Evolutionary conservation across 805 yeast species (phyloP).

Genomic region (Yarrowia bubula): DNA sequence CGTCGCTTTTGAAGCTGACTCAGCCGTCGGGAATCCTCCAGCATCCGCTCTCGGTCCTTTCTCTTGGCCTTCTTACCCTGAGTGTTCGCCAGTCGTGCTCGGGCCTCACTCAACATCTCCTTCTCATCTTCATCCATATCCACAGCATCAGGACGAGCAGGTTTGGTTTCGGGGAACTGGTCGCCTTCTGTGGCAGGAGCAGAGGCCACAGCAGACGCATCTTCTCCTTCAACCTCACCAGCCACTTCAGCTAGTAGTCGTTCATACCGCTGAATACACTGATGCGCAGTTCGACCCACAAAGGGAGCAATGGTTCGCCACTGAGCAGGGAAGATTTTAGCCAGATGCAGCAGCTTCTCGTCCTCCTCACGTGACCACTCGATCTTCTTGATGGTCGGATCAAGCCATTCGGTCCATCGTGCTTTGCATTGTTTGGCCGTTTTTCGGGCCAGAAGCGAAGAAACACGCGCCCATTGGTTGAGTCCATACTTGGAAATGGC

Average conservation of each 20-base stretch:
- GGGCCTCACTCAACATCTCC: constrained; percentile 93
- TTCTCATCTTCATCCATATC: constrained; percentile 82
- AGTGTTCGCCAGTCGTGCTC: constrained; percentile 85
- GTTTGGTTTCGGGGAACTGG: constrained; percentile 69
- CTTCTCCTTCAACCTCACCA: constrained; percentile 37
- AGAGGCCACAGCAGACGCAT: constrained; percentile 41
- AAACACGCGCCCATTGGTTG: constrained; percentile 91
- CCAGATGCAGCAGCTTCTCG: constrained; percentile 61
- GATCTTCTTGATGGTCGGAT: constrained; percentile 62
- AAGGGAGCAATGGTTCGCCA: constrained; percentile 89
- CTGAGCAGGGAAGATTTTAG: constrained; percentile 78
- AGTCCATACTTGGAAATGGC: constrained; percentile 92
- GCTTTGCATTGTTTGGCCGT: constrained; percentile 90
- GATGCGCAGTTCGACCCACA: constrained; percentile 80
- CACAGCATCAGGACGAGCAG: constrained; percentile 77
- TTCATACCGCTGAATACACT: constrained; percentile 83
- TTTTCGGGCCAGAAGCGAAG: constrained; percentile 79
- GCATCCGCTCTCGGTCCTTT: constrained; percentile 78
- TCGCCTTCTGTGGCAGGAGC: constrained; percentile 49
- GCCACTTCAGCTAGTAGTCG: constrained; percentile 57
- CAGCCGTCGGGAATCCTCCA: constrained; percentile 72
- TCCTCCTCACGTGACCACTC: constrained; percentile 81
- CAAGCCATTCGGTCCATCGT: constrained; percentile 86
- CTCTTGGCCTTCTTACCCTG: constrained; percentile 94
- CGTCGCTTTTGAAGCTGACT: constrained; percentile 72